phyloP scores from a whole-genome alignment of 148 eudicot species.

The Amaranthus palmeri region DNA sequence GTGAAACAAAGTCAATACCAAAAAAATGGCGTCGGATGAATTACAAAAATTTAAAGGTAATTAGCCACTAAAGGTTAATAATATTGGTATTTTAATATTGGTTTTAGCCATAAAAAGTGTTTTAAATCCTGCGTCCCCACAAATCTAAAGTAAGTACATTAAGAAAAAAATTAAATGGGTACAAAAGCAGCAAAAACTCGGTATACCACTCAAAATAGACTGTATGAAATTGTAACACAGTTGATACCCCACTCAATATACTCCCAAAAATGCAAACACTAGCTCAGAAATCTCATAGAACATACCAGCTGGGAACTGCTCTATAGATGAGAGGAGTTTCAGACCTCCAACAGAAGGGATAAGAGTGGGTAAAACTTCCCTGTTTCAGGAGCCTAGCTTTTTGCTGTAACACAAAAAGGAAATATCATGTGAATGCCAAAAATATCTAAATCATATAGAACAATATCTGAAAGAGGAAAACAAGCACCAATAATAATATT shows the following conservation, averaged over 20 bases:
- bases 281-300: background rate
- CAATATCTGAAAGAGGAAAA: background rate
- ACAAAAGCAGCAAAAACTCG: background rate
- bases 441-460: background rate
- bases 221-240: background rate
- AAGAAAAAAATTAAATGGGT: too few species aligned
- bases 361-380: conserved; percentile 77
- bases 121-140: background rate
- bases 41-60: background rate
- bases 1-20: too few species aligned
- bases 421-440: background rate
- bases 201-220: background rate
- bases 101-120: background rate
- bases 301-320: conserved; percentile 97
- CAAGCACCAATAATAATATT: background rate
- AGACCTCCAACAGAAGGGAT: conserved; percentile 98
- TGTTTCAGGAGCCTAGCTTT: conserved; percentile 80
- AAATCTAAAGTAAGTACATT: background rate
- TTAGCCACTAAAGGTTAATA: too few species aligned
- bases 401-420: conserved; percentile 37
- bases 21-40: too few species aligned
- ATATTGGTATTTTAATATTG: too few species aligned
- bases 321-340: conserved; percentile 96
- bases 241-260: background rate
- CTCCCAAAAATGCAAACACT: background rate